These are phyloP conservation scores for Coemansia sp. DNA, from an alignment of 192 early-diverging fungal species.

Conservation along the genomic window DNA sequence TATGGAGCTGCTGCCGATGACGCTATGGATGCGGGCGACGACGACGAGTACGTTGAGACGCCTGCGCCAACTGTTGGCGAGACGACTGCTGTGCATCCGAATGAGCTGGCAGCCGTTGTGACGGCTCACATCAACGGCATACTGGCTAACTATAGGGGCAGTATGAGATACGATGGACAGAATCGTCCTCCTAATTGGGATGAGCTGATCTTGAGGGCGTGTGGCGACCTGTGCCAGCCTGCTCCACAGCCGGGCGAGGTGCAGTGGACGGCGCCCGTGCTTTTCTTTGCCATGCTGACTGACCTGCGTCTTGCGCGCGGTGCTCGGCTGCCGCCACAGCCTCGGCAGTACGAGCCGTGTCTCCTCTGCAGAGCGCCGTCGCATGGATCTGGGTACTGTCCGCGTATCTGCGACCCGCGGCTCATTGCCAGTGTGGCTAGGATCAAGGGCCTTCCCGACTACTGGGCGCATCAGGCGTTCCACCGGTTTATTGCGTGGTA, in stretches of 20 bases:
- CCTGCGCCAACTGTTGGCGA: not conserved
- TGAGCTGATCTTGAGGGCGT: not conserved
- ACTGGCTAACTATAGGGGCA: not conserved
- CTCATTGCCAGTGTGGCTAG: slow-evolving; percentile 3
- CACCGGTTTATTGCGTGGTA: slow-evolving; percentile 35
- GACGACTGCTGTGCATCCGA: not conserved
- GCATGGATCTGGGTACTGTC: slow-evolving; percentile 17
- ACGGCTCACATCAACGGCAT: slow-evolving; percentile 1
- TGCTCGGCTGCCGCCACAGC: slow-evolving; percentile 17
- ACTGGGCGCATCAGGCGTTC: slow-evolving; percentile 20
- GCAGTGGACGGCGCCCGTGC: not conserved
- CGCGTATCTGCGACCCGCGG: slow-evolving; percentile 9
- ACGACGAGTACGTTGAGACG: not conserved
- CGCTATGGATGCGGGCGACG: slow-evolving; percentile 7
- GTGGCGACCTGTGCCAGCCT: not conserved
- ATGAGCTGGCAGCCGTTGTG: slow-evolving; percentile 5
- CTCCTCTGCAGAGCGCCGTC: not conserved
- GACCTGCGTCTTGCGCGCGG: slow-evolving; percentile 18
- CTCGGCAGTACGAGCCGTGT: not conserved
- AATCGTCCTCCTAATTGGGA: not conserved
- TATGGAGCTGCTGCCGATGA: slow-evolving; percentile 10
- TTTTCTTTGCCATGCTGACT: slow-evolving; percentile 26
- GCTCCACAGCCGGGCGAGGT: not conserved
- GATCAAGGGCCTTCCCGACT: not conserved
- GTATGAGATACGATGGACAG: not conserved